Conservation (phyloP, 1,284 basidiomycete genomes). For the Naganishia liquefaciens region DNA sequence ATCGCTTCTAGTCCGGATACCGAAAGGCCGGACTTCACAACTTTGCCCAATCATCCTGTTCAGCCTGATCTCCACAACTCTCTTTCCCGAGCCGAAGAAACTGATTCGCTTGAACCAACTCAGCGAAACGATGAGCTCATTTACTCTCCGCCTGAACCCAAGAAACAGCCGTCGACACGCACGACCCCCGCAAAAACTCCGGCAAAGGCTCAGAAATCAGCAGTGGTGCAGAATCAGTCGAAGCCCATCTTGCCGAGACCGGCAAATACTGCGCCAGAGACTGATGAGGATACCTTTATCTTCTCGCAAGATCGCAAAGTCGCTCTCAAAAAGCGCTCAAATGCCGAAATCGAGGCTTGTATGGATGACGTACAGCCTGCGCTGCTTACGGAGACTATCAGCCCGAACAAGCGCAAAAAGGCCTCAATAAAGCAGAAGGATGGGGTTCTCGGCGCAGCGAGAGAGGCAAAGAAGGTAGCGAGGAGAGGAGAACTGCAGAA, state of each 20-base stretch:
- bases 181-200: slow-evolving; percentile 6
- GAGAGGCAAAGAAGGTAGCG: neutral
- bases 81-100: neutral
- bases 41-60: neutral
- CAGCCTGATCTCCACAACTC: neutral
- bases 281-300: slow-evolving; percentile 21
- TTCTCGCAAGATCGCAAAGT: slow-evolving; percentile 7
- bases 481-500: slow-evolving; percentile 19
- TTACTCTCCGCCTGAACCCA: neutral
- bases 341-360: slow-evolving; percentile 5
- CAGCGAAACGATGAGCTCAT: neutral
- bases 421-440: neutral
- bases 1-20: neutral
- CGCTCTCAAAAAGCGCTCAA: slow-evolving; percentile 12
- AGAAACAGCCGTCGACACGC: neutral
- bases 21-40: neutral
- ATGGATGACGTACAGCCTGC: slow-evolving; percentile 3
- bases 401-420: slow-evolving; percentile 10
- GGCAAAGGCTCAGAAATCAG: neutral
- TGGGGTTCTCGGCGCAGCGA: neutral
- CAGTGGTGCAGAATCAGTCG: neutral
- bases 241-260: slow-evolving; percentile 2
- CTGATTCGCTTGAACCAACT: slow-evolving; percentile 10
- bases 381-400: neutral
- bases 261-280: neutral